phyloP scores from a whole-genome alignment of 2,329 filamentous ascomycete species.

The Onygena corvina region DNA sequence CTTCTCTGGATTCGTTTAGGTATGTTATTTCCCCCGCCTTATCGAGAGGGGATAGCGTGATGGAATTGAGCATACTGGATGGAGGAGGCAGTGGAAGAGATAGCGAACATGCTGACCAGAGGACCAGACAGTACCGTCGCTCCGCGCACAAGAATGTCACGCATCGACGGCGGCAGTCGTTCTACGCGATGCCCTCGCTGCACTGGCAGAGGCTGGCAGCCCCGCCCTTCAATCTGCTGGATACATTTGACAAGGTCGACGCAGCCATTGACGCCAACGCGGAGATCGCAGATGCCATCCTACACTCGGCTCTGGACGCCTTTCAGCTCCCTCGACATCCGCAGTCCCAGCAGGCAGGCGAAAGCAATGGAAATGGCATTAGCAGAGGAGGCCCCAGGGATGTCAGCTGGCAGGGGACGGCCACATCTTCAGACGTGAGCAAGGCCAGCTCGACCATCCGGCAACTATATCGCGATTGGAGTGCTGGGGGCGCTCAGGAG shows the following conservation, averaged over 20 bases:
- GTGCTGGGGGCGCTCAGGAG: slow-evolving; percentile 60
- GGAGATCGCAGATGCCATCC: slow-evolving; percentile 65
- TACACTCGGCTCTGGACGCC: slow-evolving; percentile 53
- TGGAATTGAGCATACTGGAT: too few relatives aligned
- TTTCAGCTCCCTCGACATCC: slow-evolving; percentile 45
- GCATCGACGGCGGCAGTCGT: slow-evolving; percentile 77
- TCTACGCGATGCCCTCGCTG: slow-evolving; percentile 73
- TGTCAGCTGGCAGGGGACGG: slow-evolving; percentile 53
- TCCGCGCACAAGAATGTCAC: slow-evolving; percentile 82
- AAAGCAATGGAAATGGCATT: slow-evolving; percentile 12
- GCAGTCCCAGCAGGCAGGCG: slow-evolving; percentile 17
- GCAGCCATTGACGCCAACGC: slow-evolving; percentile 83
- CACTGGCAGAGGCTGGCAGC: slow-evolving; percentile 75
- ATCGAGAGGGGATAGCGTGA: neutral
- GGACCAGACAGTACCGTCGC: slow-evolving; percentile 64
- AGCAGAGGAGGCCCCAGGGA: slow-evolving; percentile 25
- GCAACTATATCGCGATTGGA: slow-evolving; percentile 95
- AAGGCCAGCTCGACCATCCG: slow-evolving; percentile 87
- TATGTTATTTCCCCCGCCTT: slow-evolving; percentile 40
- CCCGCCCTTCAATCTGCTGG: slow-evolving; percentile 70
- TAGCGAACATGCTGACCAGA: slow-evolving; percentile 12
- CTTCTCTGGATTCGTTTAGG: slow-evolving; percentile 80
- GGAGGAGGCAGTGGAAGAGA: neutral
- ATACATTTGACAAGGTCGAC: slow-evolving; percentile 67
- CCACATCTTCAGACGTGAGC: slow-evolving; percentile 64